phyloP scores from a whole-genome alignment of 2,329 filamentous ascomycete genomes.

The Elsinoe australis region DNA sequence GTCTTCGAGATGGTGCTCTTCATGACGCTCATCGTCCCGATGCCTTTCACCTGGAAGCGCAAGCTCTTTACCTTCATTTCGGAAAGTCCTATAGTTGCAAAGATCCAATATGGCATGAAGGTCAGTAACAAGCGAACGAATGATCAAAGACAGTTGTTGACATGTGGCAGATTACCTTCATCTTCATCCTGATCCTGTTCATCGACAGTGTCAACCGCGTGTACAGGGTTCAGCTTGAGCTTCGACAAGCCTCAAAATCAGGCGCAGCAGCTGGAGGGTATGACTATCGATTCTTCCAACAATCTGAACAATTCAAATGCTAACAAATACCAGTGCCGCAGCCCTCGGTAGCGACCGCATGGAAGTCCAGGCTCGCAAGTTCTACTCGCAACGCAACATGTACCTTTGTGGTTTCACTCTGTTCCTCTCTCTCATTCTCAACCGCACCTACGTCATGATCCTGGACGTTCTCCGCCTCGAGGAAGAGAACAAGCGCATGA shows the following conservation, averaged over 20 bases:
- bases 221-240: conserved; percentile 90
- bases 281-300: conserved; percentile 21
- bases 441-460: conserved; percentile 98
- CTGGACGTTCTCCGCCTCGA: conserved; percentile 85
- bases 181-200: conserved; percentile 98
- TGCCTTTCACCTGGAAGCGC: conserved; percentile 79
- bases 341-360: conserved; percentile 83
- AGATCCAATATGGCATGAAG: conserved; percentile 95
- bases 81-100: conserved; percentile 74
- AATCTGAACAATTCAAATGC: background rate
- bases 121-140: conserved; percentile 33
- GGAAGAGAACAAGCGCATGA: conserved; percentile 78
- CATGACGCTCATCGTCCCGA: conserved; percentile 71
- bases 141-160: background rate
- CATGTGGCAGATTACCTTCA: conserved; percentile 70
- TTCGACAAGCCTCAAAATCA: conserved; percentile 60
- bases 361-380: conserved; percentile 98
- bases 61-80: conserved; percentile 95
- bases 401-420: conserved; percentile 99
- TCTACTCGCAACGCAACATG: conserved; percentile 99
- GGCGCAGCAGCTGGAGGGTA: conserved; percentile 46
- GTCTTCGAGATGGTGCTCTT: conserved; percentile 78
- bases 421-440: conserved; percentile 96
- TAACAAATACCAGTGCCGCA: conserved; percentile 48
- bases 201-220: conserved; percentile 94